Conservation (phyloP, 305 asterid species). For the Fraxinus latifolia region DNA sequence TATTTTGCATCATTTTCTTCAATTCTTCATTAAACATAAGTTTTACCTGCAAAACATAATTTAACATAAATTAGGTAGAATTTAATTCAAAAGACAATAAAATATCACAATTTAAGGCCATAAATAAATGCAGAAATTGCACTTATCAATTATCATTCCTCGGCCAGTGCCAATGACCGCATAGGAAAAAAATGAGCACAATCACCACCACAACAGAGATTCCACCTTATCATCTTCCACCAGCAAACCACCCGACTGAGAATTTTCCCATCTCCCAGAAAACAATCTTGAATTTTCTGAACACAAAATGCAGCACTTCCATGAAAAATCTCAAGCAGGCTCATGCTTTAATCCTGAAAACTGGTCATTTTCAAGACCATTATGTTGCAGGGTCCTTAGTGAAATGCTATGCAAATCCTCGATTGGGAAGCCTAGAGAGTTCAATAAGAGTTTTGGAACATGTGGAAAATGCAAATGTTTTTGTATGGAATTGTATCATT, state of each 20-base stretch:
- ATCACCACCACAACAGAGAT: conserved; percentile 11
- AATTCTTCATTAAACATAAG: no score
- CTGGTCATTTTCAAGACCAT: conserved; percentile 45
- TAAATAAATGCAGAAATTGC: no score
- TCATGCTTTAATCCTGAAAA: conserved; percentile 44
- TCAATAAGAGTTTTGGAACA: conserved; percentile 28
- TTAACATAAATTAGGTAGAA: no score
- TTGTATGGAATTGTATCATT: conserved; percentile 39
- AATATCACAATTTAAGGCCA: no score
- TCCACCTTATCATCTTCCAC: conserved; percentile 21
- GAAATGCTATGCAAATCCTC: conserved; percentile 45
- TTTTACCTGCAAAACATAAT: no score
- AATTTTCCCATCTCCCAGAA: conserved; percentile 26
- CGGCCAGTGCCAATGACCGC: background rate
- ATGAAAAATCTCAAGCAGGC: conserved; percentile 34
- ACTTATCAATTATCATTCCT: background rate
- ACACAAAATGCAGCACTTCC: conserved; percentile 38
- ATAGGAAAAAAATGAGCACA: background rate
- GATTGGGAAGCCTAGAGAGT: conserved; percentile 22
- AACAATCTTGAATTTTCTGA: conserved; percentile 37
- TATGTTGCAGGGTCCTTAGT: conserved; percentile 40
- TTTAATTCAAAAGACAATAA: no score
- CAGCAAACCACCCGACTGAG: conserved; percentile 6
- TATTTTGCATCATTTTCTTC: no score
- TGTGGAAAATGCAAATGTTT: conserved; percentile 40